A percentile compares a stretch with the other conserved stretches of the same genome.
Conservation (phyloP, 148 eudicot genomes). For the Vaccinium darrowii region DNA sequence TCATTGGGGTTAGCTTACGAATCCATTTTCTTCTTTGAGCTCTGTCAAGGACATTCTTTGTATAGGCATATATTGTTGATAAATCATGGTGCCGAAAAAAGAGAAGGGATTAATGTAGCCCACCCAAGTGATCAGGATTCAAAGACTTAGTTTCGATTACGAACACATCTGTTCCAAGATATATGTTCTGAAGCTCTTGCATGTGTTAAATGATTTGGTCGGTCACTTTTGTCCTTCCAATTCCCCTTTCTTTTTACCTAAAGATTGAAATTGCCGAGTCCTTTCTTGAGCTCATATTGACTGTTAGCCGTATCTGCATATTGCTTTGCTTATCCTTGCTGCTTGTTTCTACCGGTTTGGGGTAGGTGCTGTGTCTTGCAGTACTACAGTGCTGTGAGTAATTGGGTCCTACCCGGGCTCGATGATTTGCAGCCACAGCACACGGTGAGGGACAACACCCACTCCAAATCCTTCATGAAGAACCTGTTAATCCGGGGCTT, state of each 20-base stretch:
- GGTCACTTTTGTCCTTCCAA: not conserved
- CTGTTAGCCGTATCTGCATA: not conserved
- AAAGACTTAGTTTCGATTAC: not conserved
- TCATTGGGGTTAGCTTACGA: not conserved
- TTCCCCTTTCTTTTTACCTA: not conserved
- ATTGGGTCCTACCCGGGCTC: not conserved
- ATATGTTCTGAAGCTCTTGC: not conserved
- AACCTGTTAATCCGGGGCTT: not conserved
- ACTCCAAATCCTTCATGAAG: not conserved
- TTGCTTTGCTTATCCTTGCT: not conserved
- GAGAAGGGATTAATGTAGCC: not conserved
- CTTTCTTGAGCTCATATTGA: not conserved
- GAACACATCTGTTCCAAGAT: not conserved
- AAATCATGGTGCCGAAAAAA: too few relatives aligned
- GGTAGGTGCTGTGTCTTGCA: not conserved
- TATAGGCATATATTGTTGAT: too few relatives aligned
- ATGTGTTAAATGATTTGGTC: not conserved
- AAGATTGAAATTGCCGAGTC: not conserved
- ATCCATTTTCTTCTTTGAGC: not conserved
- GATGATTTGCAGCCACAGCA: not conserved
- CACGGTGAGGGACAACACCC: not conserved
- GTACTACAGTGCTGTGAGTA: constrained; percentile 75
- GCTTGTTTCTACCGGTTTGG: not conserved
- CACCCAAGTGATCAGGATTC: not conserved
- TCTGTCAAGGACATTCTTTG: not conserved